phyloP scores from a whole-genome alignment of 1,284 basidiomycete species.

The Moniliella sp. region DNA sequence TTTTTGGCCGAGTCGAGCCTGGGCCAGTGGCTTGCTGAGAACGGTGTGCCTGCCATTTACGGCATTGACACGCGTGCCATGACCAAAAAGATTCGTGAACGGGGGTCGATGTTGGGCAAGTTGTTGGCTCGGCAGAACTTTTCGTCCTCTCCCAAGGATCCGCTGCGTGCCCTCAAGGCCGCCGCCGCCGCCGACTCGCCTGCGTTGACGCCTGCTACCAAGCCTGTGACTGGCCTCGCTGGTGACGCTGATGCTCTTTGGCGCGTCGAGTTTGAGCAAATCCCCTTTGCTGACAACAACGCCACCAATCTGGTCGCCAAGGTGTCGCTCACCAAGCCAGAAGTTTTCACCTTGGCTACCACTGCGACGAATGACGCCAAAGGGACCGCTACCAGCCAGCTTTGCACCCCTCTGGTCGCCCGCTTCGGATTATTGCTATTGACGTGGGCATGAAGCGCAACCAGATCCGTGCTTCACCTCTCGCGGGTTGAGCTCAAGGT shows the following conservation, averaged over 20 bases:
- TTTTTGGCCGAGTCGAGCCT: conserved; percentile 75
- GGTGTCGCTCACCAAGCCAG: conserved; percentile 54
- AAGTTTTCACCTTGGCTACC: conserved; percentile 43
- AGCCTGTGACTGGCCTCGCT: neutral
- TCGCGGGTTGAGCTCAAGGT: conserved; percentile 90
- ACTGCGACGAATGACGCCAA: too few relatives aligned
- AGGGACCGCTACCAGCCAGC: neutral
- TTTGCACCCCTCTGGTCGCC: conserved; percentile 57
- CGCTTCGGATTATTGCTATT: conserved; percentile 64
- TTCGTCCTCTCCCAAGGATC: too few relatives aligned
- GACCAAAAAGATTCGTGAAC: conserved; percentile 84
- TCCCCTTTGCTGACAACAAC: conserved; percentile 76
- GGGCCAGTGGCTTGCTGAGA: conserved; percentile 80
- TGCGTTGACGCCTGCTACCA: neutral
- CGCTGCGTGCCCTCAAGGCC: conserved; percentile 5
- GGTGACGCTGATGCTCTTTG: conserved; percentile 39
- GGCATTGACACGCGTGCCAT: conserved; percentile 90
- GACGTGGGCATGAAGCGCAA: conserved; percentile 99
- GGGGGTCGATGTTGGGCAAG: conserved; percentile 59
- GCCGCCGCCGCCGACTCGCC: conserved; percentile 13
- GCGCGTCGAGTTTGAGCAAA: conserved; percentile 57
- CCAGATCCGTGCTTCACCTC: conserved; percentile 90
- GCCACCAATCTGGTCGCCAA: conserved; percentile 66
- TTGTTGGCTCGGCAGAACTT: too few relatives aligned
- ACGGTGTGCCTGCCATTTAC: conserved; percentile 78